A percentile compares a stretch with the other conserved stretches of the same genome.
Evolutionary conservation across 2,329 filamentous ascomycete species (phyloP).

Genomic region (Arthrocladium fulminans): DNA sequence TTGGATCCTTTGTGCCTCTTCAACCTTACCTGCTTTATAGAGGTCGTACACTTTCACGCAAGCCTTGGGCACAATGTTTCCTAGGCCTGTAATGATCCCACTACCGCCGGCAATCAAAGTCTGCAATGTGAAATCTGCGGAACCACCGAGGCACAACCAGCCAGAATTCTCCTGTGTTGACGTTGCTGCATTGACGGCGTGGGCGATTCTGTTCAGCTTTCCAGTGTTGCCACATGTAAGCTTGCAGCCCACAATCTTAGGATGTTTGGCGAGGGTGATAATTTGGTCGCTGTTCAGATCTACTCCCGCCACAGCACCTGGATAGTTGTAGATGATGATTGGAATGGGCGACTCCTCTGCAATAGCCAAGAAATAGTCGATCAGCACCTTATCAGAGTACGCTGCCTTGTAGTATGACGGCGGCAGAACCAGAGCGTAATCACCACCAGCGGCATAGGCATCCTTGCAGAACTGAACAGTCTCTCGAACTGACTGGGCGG

Average conservation of each 20-base stretch:
- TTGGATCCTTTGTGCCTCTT: slow-evolving; percentile 56
- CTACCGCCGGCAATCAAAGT: slow-evolving; percentile 60
- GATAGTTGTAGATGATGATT: slow-evolving; percentile 65
- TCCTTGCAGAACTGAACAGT: slow-evolving; percentile 61
- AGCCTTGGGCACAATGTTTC: slow-evolving; percentile 59
- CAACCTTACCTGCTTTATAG: slow-evolving; percentile 50
- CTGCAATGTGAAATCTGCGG: slow-evolving; percentile 65
- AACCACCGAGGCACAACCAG: slow-evolving; percentile 65
- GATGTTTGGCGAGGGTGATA: slow-evolving; percentile 46
- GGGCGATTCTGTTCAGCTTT: slow-evolving; percentile 57
- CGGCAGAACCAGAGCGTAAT: slow-evolving; percentile 67
- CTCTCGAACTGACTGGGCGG: slow-evolving; percentile 64
- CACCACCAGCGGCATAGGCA: slow-evolving; percentile 59
- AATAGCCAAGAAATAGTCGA: slow-evolving; percentile 58
- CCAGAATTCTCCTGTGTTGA: slow-evolving; percentile 46
- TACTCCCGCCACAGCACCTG: slow-evolving; percentile 56
- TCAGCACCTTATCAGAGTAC: slow-evolving; percentile 51
- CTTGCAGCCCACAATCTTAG: slow-evolving; percentile 62
- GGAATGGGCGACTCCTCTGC: slow-evolving; percentile 54
- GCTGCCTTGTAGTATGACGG: slow-evolving; percentile 66
- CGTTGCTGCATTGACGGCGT: slow-evolving; percentile 33
- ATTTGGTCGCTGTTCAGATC: slow-evolving; percentile 61
- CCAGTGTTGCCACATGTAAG: slow-evolving; percentile 66
- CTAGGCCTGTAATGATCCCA: slow-evolving; percentile 63
- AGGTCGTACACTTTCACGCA: slow-evolving; percentile 54